A percentile compares a stretch with the other conserved stretches of the same genome.
Evolutionary conservation across 805 yeast species (phyloP).

Genomic region (Isabelozyma gotoi): DNA sequence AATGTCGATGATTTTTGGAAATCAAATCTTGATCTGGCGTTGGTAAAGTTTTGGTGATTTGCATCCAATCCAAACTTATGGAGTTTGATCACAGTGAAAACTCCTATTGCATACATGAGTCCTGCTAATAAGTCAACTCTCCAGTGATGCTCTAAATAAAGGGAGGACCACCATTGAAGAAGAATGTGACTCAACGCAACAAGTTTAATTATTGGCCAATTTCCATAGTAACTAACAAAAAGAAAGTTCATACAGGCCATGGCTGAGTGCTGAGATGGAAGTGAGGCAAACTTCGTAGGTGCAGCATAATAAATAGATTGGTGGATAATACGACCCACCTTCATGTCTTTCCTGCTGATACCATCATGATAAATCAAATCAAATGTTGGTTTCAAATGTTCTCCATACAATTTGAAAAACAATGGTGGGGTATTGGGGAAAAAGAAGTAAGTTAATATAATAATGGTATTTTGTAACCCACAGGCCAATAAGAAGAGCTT

Average conservation of each 20-base stretch:
- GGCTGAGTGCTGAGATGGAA: conserved; percentile 64
- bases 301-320: conserved; percentile 63
- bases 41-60: conserved; percentile 36
- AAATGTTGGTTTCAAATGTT: conserved; percentile 54
- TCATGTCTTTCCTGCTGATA: conserved; percentile 60
- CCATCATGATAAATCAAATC: conserved; percentile 76
- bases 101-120: conserved; percentile 46
- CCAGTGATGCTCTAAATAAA: conserved; percentile 74
- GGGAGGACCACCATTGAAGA: conserved; percentile 74
- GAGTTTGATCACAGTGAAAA: conserved; percentile 39
- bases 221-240: conserved; percentile 40
- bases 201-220: conserved; percentile 32
- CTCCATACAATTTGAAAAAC: conserved; percentile 64
- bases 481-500: conserved; percentile 53
- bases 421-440: conserved; percentile 78
- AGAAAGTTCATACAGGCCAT: conserved; percentile 56
- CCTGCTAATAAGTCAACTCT: conserved; percentile 61
- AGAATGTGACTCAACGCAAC: conserved; percentile 45
- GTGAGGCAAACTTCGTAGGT: conserved; percentile 70
- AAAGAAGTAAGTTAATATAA: conserved; percentile 58
- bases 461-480: conserved; percentile 60
- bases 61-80: conserved; percentile 25
- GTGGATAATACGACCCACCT: conserved; percentile 59
- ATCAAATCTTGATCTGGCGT: conserved; percentile 38
- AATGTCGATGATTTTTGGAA: conserved; percentile 46